Evolutionary conservation across 139 green algal species (phyloP).

Genomic region (Picochlorum costavermella): DNA sequence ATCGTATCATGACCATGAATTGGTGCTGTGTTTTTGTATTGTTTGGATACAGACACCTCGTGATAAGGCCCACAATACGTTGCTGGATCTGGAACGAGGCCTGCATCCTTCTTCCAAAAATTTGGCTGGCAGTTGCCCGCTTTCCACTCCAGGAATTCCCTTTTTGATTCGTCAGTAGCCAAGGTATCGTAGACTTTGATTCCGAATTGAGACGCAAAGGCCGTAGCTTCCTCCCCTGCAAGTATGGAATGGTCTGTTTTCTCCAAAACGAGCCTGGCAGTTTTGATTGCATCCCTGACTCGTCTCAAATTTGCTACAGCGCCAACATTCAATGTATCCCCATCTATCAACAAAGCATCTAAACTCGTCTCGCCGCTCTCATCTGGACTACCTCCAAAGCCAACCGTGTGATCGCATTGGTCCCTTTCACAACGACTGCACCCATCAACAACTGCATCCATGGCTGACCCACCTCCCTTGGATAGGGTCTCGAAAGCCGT

Average conservation of each 20-base stretch:
- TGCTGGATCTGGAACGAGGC: slow-evolving; percentile 39
- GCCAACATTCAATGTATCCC: slow-evolving; percentile 52
- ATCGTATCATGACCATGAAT: slow-evolving; percentile 61
- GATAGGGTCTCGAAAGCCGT: slow-evolving; percentile 37
- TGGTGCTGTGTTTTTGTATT: neutral
- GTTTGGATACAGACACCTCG: neutral
- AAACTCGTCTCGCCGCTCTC: slow-evolving; percentile 55
- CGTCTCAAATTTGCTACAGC: slow-evolving; percentile 43
- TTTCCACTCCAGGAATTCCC: slow-evolving; percentile 22
- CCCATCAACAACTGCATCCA: slow-evolving; percentile 41
- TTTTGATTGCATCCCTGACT: slow-evolving; percentile 33
- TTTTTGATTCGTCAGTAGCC: slow-evolving; percentile 26
- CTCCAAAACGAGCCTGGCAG: slow-evolving; percentile 51
- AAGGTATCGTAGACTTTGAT: slow-evolving; percentile 32
- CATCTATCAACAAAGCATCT: slow-evolving; percentile 72
- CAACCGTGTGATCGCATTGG: slow-evolving; percentile 65
- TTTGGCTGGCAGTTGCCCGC: slow-evolving; percentile 56
- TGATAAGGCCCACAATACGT: slow-evolving; percentile 54
- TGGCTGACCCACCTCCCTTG: neutral
- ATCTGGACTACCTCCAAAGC: slow-evolving; percentile 56
- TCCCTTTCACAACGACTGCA: slow-evolving; percentile 34
- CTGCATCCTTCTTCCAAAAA: slow-evolving; percentile 32
- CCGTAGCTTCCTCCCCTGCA: slow-evolving; percentile 39
- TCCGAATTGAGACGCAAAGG: slow-evolving; percentile 59
- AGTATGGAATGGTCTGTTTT: slow-evolving; percentile 57